Percentiles rank a stretch among this genome's conserved stretches.
Evolutionary conservation across 176 grass and related monocot species (phyloP).

Genomic region (Microstegium vimineum): DNA sequence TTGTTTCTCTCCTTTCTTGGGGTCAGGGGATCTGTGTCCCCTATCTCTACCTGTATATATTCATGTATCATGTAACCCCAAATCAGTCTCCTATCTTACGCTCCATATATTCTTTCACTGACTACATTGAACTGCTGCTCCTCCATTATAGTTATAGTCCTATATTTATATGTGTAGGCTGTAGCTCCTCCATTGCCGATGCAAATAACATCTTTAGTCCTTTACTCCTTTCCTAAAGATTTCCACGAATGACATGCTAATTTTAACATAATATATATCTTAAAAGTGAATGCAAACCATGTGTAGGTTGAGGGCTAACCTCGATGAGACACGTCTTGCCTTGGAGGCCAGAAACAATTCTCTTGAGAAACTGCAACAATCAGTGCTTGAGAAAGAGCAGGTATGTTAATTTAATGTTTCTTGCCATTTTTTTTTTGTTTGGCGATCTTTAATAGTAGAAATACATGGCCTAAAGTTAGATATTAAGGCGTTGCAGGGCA

Average conservation of each 20-base stretch:
- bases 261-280: constrained; percentile 18
- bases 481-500: constrained; percentile 9
- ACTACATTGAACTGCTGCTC: neutral
- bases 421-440: constrained; percentile 30
- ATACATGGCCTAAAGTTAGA: neutral
- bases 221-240: neutral
- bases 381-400: constrained; percentile 93
- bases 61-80: no score
- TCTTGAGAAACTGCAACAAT: constrained; percentile 79
- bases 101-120: no score
- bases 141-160: neutral
- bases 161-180: neutral
- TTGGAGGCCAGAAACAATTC: constrained; percentile 82
- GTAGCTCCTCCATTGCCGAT: neutral
- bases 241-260: constrained; percentile 14
- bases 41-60: no score
- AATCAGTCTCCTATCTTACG: no score
- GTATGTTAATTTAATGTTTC: constrained; percentile 37
- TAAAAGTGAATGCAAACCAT: constrained; percentile 35
- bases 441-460: constrained; percentile 17
- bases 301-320: constrained; percentile 74
- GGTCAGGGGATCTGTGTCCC: neutral
- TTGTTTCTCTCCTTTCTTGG: neutral
- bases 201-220: neutral
- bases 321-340: constrained; percentile 69